Evolutionary conservation across 1,284 basidiomycete species (phyloP).

Genomic region (Boletus semigastroideus): DNA sequence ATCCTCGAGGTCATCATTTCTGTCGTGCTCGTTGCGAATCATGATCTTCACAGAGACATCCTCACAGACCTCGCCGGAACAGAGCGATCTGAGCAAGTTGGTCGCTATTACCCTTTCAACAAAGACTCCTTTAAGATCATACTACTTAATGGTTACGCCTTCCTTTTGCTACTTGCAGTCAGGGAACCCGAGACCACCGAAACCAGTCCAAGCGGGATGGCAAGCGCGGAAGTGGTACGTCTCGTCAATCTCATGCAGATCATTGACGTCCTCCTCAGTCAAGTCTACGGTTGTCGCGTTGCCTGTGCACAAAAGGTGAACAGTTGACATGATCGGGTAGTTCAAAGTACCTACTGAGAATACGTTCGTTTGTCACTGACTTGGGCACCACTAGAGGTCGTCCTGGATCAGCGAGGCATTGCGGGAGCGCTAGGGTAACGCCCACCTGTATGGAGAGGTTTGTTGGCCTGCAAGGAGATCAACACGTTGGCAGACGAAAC

Average conservation of each 20-base stretch:
- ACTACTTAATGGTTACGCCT: not conserved
- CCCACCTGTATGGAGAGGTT: slow-evolving; percentile 52
- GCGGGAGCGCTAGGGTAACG: not conserved
- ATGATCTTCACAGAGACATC: slow-evolving; percentile 1
- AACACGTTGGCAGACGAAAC: slow-evolving; percentile 59
- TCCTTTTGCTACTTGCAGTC: slow-evolving; percentile 39
- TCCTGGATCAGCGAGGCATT: not conserved
- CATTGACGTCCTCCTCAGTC: slow-evolving; percentile 52
- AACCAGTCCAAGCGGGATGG: slow-evolving; percentile 62
- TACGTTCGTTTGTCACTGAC: slow-evolving; percentile 60
- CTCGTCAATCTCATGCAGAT: slow-evolving; percentile 58
- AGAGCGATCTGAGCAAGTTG: not conserved
- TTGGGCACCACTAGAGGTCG: slow-evolving; percentile 52
- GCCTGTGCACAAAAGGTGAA: slow-evolving; percentile 29
- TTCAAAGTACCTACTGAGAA: slow-evolving; percentile 41
- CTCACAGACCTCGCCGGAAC: slow-evolving; percentile 20
- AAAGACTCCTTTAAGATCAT: not conserved
- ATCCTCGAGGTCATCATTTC: not conserved
- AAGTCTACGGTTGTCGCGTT: slow-evolving; percentile 60
- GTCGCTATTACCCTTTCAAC: not conserved
- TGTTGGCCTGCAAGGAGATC: slow-evolving; percentile 66
- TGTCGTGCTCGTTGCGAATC: not conserved
- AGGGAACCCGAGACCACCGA: slow-evolving; percentile 60
- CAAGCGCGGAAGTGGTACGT: slow-evolving; percentile 59
- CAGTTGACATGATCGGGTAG: not conserved